Percentiles rank a stretch among this genome's conserved stretches.
Evolutionary conservation across 75 land plant species (phyloP).

Genomic region (Pseudotsuga menziesii): DNA sequence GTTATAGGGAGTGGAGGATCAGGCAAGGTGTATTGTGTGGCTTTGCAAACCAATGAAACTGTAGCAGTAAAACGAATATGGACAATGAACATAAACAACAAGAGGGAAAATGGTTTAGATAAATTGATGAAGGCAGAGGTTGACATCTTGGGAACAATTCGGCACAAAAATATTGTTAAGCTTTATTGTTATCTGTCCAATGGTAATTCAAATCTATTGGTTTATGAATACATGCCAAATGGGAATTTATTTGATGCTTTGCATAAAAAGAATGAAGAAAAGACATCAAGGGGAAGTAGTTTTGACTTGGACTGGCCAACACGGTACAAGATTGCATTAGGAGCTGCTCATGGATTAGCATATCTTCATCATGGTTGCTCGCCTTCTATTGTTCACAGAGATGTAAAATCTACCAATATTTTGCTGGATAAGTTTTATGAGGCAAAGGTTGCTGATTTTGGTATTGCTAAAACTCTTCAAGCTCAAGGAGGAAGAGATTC

Average conservation of each 20-base stretch:
- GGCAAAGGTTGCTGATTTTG: slow-evolving; percentile 89
- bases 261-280: slow-evolving; percentile 17
- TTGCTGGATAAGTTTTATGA: slow-evolving; percentile 58
- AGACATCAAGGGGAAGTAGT: slow-evolving; percentile 6
- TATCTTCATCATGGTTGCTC: slow-evolving; percentile 87
- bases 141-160: slow-evolving; percentile 74
- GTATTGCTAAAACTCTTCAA: slow-evolving; percentile 81
- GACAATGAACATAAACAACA: slow-evolving; percentile 14
- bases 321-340: slow-evolving; percentile 64
- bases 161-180: slow-evolving; percentile 92
- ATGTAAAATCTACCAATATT: slow-evolving; percentile 84
- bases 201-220: slow-evolving; percentile 54
- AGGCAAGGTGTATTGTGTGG: slow-evolving; percentile 73
- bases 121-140: slow-evolving; percentile 57
- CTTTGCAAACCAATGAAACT: slow-evolving; percentile 44
- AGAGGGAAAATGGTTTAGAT: slow-evolving; percentile 9
- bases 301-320: slow-evolving; percentile 58
- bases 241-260: slow-evolving; percentile 85
- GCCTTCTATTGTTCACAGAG: slow-evolving; percentile 76
- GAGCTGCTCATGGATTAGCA: slow-evolving; percentile 76
- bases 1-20: slow-evolving; percentile 81
- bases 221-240: slow-evolving; percentile 96
- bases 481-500: slow-evolving; percentile 49
- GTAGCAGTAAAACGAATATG: slow-evolving; percentile 86
- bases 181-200: slow-evolving; percentile 74